Base-by-base conservation (phyloP, 805 yeast species). In the Candida ulmi region DNA sequence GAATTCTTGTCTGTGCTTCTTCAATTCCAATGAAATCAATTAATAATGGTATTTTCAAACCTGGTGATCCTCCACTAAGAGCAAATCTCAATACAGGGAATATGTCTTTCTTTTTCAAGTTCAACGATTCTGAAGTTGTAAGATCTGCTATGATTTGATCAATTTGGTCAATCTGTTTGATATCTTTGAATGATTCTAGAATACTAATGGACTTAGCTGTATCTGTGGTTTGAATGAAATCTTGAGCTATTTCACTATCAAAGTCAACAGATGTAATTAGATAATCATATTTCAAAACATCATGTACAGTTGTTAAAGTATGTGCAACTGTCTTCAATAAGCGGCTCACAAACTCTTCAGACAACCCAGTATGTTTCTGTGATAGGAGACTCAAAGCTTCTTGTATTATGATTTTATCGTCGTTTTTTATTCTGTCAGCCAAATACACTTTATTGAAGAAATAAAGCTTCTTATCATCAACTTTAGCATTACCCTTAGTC, bases 401-500 rank as follows among this genome's bases (percentile, higher is more conserved):
- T 0, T 64, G 54, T 1, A 74, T 62, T 6, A 76, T 52, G 5
- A 62, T 52, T 1, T 60, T 49, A 8, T 75, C 60, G 19, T 45
- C 42, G 28, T 71, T 62, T 2, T 56, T 50, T 13, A 86, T 53
- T 38, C 68, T 66, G 30, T 58, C 46, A 5, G 61, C 60, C 30
- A 88, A 61, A 55, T 84, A 87, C 43, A 71, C 72, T 52, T 84
- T 86, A 61, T 93, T 90, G 64, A 93, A 85, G 57, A 65, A 85
- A 48, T 69, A 66, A 39, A 93, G 69, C 59, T 93, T 91, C 39
- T 73, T 71, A 43, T 78, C 80, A 47, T 85, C 88, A 8, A 93
- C 96, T 57, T 88, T 91, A 13, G 96, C 95, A 62, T 90, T 90
- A 1, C 99, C 98, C 52, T 78, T 88, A 11, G 98, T 91, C 49